phyloP scores from a whole-genome alignment of 306 rosid genomes.

The Chamaecrista fasciculata region DNA sequence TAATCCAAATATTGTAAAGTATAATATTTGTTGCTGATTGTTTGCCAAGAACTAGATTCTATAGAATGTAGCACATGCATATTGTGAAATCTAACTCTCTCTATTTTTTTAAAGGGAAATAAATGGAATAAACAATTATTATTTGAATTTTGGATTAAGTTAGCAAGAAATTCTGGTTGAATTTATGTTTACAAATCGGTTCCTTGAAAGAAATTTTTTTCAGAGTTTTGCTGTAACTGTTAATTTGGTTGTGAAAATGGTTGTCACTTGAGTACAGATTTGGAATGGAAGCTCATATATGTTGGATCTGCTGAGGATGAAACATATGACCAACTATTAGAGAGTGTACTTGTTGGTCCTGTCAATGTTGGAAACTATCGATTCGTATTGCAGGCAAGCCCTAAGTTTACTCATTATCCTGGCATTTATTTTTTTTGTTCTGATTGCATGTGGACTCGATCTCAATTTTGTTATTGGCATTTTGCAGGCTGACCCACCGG shows the following conservation, averaged over 20 bases:
- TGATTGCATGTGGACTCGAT: constrained; percentile 10
- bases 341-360: constrained; percentile 94
- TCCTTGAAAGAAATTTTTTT: background rate
- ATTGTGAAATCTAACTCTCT: background rate
- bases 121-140: background rate
- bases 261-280: constrained; percentile 44
- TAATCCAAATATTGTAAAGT: background rate
- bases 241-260: constrained; percentile 2
- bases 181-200: background rate
- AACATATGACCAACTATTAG: constrained; percentile 84
- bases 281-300: constrained; percentile 94
- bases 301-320: constrained; percentile 98
- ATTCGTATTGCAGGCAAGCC: constrained; percentile 75
- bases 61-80: background rate
- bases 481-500: constrained; percentile 87
- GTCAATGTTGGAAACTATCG: constrained; percentile 93
- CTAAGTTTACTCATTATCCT: background rate
- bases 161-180: background rate
- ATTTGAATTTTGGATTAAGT: background rate
- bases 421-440: background rate
- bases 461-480: background rate
- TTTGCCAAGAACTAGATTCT: background rate
- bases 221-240: background rate
- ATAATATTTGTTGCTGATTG: background rate
- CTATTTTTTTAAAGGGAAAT: background rate